phyloP scores from a whole-genome alignment of 306 rosid genomes.

The Lathyrus oleraceus region DNA sequence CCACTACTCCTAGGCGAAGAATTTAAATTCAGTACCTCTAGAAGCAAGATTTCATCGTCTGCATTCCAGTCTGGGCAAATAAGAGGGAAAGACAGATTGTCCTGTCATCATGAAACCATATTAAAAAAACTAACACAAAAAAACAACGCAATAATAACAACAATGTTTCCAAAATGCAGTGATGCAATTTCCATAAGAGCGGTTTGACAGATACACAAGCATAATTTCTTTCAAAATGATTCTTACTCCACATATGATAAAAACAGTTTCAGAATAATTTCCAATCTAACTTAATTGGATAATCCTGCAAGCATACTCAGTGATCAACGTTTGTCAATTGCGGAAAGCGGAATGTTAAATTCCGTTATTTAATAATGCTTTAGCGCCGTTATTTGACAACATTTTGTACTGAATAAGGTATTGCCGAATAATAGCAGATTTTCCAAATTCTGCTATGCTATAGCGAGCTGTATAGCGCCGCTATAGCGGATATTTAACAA shows the following conservation, averaged over 20 bases:
- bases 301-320: conserved; percentile 7
- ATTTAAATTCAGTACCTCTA: conserved; percentile 64
- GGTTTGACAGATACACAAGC: conserved; percentile 25
- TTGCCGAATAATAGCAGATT: too few relatives aligned
- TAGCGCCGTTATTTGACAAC: too few relatives aligned
- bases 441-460: too few relatives aligned
- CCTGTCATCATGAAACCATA: conserved; percentile 59
- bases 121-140: conserved; percentile 24
- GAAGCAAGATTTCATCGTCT: conserved; percentile 91
- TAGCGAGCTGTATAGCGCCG: too few relatives aligned
- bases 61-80: conserved; percentile 98
- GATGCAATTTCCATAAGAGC: conserved; percentile 7
- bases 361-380: too few relatives aligned
- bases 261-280: not conserved
- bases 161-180: conserved; percentile 1
- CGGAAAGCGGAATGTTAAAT: too few relatives aligned
- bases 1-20: conserved; percentile 17
- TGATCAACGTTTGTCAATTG: not conserved
- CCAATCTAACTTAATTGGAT: conserved; percentile 6
- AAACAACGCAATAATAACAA: conserved; percentile 16
- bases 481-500: too few relatives aligned
- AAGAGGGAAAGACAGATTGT: conserved; percentile 88
- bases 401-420: too few relatives aligned
- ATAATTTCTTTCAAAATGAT: conserved; percentile 12
- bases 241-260: conserved; percentile 9